A percentile compares a stretch with the other conserved stretches of the same genome.
Conservation (phyloP, 2,329 filamentous ascomycete species). For the Pseudocercospora cruenta region DNA sequence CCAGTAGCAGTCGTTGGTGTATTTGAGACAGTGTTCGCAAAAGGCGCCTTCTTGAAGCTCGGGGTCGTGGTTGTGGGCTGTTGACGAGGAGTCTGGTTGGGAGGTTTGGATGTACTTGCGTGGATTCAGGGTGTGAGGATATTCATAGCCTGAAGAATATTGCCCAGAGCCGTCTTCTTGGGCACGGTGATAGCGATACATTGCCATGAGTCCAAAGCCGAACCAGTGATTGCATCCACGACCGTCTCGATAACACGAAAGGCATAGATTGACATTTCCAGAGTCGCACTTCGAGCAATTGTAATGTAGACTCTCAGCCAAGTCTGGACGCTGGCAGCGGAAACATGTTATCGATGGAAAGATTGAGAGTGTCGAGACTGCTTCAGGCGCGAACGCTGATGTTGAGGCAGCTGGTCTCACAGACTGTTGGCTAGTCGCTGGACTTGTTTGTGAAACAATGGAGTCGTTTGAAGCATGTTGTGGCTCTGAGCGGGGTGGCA, state of each 20-base stretch:
- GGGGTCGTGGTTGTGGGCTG: no score
- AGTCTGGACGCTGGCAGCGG: slow-evolving; percentile 69
- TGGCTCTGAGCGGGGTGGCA: neutral
- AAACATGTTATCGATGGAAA: slow-evolving; percentile 71
- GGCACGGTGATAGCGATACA: slow-evolving; percentile 46
- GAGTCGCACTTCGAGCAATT: slow-evolving; percentile 72
- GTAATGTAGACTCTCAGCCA: slow-evolving; percentile 86
- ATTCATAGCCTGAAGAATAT: slow-evolving; percentile 46
- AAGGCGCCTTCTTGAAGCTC: slow-evolving; percentile 77
- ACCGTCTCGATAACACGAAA: slow-evolving; percentile 75
- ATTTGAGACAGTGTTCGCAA: slow-evolving; percentile 73
- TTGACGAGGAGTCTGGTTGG: neutral
- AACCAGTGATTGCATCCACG: slow-evolving; percentile 85
- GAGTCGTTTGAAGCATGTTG: slow-evolving; percentile 17
- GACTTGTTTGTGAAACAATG: slow-evolving; percentile 18
- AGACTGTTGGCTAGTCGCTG: slow-evolving; percentile 19
- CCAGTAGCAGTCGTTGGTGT: slow-evolving; percentile 86
- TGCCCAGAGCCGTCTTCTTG: slow-evolving; percentile 44
- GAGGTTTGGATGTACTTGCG: slow-evolving; percentile 47
- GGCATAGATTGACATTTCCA: slow-evolving; percentile 78
- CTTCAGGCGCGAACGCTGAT: slow-evolving; percentile 37
- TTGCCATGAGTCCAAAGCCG: slow-evolving; percentile 78
- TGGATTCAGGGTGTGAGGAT: slow-evolving; percentile 57
- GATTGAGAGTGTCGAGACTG: slow-evolving; percentile 50
- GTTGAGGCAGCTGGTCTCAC: slow-evolving; percentile 28